These are phyloP conservation scores for Eucalyptus tenuipes DNA, from an alignment of 345 rosid genomes.

Conservation along the genomic window DNA sequence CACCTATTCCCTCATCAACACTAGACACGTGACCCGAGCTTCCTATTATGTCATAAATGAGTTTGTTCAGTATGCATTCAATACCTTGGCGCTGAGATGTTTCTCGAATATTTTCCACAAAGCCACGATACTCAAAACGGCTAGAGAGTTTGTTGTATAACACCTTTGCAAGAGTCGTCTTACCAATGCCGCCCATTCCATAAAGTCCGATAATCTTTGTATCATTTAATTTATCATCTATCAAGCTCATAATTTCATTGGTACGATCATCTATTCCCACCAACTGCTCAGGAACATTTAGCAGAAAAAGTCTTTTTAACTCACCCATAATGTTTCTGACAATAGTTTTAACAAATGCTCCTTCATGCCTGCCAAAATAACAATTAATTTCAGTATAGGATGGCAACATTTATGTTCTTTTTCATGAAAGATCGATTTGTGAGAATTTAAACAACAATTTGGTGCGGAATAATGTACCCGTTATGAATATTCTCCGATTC, in stretches of 20 bases:
- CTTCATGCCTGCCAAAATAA: neutral
- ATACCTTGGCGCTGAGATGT: accelerated
- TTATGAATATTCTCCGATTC: too few species aligned
- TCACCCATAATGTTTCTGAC: accelerated
- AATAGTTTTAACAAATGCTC: neutral
- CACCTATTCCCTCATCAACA: accelerated
- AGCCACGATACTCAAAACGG: neutral
- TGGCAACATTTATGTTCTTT: accelerated
- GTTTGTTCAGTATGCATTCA: neutral
- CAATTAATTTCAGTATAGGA: accelerated
- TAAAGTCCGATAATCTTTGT: neutral
- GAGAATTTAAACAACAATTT: too few species aligned
- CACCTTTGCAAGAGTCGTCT: neutral
- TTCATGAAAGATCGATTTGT: too few species aligned
- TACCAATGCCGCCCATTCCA: neutral
- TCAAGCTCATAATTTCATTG: accelerated
- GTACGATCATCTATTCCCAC: neutral
- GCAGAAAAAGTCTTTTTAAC: neutral
- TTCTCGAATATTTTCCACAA: neutral
- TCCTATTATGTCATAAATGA: neutral
- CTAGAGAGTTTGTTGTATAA: neutral
- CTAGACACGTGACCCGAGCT: accelerated
- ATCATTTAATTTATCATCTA: neutral
- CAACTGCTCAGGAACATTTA: neutral
- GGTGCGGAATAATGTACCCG: too few species aligned